Conservation (phyloP, 768 basidiomycete genomes). For the Pleurotus cornucopiae region DNA sequence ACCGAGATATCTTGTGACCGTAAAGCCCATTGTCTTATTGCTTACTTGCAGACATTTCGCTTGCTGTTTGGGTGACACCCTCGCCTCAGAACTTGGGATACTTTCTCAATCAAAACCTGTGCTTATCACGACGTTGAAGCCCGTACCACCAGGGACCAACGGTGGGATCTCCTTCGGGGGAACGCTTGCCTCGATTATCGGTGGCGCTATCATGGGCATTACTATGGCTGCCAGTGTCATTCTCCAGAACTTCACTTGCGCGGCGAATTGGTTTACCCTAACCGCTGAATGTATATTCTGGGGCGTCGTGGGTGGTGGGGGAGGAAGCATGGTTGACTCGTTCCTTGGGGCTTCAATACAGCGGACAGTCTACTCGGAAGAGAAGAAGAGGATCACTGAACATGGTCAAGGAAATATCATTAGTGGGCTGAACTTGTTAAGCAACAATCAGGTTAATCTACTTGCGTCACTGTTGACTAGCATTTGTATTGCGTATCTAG, state of each 20-base stretch:
- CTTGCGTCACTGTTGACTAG: slow-evolving; percentile 13
- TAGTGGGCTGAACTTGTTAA: slow-evolving; percentile 65
- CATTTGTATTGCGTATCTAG: slow-evolving; percentile 1
- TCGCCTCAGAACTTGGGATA: slow-evolving; percentile 92
- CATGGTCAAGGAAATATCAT: slow-evolving; percentile 46
- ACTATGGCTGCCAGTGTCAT: slow-evolving; percentile 53
- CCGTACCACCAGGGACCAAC: slow-evolving; percentile 87
- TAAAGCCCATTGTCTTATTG: neutral
- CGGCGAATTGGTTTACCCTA: slow-evolving; percentile 31
- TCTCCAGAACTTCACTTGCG: slow-evolving; percentile 58
- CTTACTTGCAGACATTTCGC: slow-evolving; percentile 64
- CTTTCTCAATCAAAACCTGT: slow-evolving; percentile 64
- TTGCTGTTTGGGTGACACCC: slow-evolving; percentile 87
- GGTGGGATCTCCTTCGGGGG: slow-evolving; percentile 80
- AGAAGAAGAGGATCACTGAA: slow-evolving; percentile 59
- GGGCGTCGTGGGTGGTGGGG: slow-evolving; percentile 63
- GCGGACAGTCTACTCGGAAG: slow-evolving; percentile 65
- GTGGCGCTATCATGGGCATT: slow-evolving; percentile 70
- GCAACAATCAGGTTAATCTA: slow-evolving; percentile 74
- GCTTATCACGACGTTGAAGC: slow-evolving; percentile 72
- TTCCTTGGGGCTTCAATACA: slow-evolving; percentile 87
- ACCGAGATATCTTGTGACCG: neutral
- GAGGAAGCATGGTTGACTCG: slow-evolving; percentile 88
- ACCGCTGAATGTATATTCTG: slow-evolving; percentile 44
- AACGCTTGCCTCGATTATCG: slow-evolving; percentile 65